Evolutionary conservation across 192 early-diverging fungal species (phyloP).

Genomic region (Coemansia sp.): DNA sequence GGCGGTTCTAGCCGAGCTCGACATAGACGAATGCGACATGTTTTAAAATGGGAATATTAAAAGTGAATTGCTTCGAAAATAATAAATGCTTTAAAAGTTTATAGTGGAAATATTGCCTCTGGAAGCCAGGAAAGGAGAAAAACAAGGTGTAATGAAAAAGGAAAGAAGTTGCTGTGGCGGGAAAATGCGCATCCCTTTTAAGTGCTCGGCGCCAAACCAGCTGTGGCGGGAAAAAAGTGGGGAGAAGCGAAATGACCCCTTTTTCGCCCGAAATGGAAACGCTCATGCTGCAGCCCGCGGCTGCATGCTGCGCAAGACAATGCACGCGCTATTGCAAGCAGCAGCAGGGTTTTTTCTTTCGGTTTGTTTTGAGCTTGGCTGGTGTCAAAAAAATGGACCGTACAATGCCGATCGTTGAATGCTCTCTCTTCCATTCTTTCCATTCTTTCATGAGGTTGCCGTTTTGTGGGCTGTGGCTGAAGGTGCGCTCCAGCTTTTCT

Average conservation of each 20-base stretch:
- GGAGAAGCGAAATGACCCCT: neutral
- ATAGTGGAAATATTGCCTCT: too few relatives aligned
- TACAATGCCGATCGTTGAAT: neutral
- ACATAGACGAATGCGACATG: conserved; percentile 2
- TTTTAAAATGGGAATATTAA: too few relatives aligned
- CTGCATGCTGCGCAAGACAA: neutral
- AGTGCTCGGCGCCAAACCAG: neutral
- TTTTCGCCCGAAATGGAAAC: neutral
- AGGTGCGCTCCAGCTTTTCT: too few relatives aligned
- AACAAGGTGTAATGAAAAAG: neutral
- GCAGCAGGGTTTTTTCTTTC: neutral
- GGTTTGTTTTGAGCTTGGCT: neutral
- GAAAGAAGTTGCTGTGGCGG: neutral
- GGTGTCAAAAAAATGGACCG: neutral
- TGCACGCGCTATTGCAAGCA: neutral
- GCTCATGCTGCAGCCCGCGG: neutral
- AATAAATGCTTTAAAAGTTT: too few relatives aligned
- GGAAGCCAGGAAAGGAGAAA: neutral
- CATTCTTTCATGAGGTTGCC: neutral
- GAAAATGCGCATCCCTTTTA: neutral
- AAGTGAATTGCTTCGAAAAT: too few relatives aligned
- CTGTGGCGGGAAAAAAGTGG: neutral
- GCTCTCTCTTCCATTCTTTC: neutral
- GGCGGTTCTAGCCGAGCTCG: conserved; percentile 30
- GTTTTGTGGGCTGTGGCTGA: neutral